Conservation (phyloP, 306 rosid genomes). For the Trichosanthes cucumerina region DNA sequence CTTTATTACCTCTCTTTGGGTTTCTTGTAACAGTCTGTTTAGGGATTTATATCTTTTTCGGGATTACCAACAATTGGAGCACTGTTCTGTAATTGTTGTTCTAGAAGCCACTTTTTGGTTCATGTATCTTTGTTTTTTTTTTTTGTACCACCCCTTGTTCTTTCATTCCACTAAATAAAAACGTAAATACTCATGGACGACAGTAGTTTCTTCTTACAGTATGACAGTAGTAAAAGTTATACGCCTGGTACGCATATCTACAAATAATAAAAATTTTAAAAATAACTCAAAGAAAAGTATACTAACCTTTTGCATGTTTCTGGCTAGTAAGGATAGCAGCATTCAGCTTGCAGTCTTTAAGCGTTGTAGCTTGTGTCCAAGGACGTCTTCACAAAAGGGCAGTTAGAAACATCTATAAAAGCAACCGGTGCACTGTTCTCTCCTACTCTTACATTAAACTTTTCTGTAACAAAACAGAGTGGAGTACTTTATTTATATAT, state of each 20-base stretch:
- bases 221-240: neutral
- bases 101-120: neutral
- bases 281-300: neutral
- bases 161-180: neutral
- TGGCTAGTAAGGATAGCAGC: neutral
- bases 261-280: neutral
- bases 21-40: neutral
- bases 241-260: neutral
- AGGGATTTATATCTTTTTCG: neutral
- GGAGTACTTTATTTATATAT: neutral
- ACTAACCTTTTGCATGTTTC: conserved; percentile 40
- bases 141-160: neutral
- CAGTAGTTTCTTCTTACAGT: neutral
- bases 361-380: neutral
- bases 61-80: neutral
- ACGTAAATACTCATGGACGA: neutral
- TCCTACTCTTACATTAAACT: neutral
- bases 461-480: neutral
- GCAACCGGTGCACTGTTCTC: neutral
- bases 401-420: neutral
- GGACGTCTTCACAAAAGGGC: neutral
- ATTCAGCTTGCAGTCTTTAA: neutral
- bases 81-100: neutral
- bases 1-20: neutral
- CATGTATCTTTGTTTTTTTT: neutral